These are phyloP conservation scores for Trichoderma hamatum DNA, from an alignment of 2,329 filamentous ascomycete genomes.

Conservation along the genomic window DNA sequence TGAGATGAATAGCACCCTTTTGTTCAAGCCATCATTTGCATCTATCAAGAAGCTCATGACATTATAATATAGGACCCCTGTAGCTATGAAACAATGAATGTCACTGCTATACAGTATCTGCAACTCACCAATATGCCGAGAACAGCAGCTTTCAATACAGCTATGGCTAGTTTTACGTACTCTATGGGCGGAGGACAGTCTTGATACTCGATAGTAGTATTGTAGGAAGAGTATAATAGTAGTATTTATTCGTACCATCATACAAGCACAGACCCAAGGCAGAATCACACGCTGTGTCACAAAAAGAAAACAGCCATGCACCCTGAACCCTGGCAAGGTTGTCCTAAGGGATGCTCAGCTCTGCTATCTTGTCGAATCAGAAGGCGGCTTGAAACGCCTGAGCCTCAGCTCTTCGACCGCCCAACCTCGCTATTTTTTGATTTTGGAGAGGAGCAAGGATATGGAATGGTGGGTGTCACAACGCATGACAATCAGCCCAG, in stretches of 20 bases:
- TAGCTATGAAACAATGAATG: neutral
- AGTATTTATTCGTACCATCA: neutral
- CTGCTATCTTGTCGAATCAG: constrained; percentile 15
- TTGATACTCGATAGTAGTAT: neutral
- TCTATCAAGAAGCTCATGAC: neutral
- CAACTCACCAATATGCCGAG: neutral
- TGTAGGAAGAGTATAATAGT: neutral
- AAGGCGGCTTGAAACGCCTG: neutral
- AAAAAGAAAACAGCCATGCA: neutral
- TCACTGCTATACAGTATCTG: neutral
- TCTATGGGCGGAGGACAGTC: neutral
- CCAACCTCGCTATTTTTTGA: constrained; percentile 1
- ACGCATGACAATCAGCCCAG: neutral
- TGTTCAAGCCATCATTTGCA: neutral
- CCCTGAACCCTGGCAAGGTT: neutral
- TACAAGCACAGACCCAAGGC: neutral
- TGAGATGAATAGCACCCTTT: neutral
- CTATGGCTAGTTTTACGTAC: neutral
- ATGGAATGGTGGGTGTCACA: neutral
- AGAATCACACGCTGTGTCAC: neutral
- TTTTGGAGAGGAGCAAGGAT: neutral
- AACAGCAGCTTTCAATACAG: neutral
- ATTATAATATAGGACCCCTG: too few relatives aligned
- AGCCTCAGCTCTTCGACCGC: neutral
- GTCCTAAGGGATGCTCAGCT: constrained; percentile 16